A percentile compares a stretch with the other conserved stretches of the same genome.
Conservation (phyloP, 2,329 filamentous ascomycete genomes). For the Rutstroemia sp. region DNA sequence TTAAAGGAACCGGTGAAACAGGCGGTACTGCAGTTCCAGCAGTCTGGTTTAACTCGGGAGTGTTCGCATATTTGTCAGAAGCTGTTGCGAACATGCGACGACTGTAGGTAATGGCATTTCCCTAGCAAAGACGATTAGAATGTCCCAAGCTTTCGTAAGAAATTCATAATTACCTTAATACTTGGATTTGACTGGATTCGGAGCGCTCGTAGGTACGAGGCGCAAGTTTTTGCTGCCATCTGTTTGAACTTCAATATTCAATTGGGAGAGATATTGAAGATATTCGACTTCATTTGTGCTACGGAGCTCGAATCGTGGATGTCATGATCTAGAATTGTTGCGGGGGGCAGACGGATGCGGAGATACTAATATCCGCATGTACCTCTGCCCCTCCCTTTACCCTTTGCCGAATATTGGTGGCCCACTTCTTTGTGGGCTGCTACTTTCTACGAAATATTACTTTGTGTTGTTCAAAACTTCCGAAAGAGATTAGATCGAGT, state of each 20-base stretch:
- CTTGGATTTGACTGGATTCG: slow-evolving; percentile 17
- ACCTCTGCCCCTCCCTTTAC: not conserved
- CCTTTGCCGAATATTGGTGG: not conserved
- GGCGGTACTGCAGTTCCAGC: slow-evolving; percentile 17
- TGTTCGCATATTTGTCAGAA: slow-evolving; percentile 21
- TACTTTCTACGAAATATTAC: too few relatives aligned
- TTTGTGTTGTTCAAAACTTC: too few relatives aligned
- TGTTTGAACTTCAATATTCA: not conserved
- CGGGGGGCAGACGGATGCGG: not conserved
- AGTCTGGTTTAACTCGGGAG: slow-evolving; percentile 15
- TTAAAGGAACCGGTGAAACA: slow-evolving; percentile 9
- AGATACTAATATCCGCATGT: too few relatives aligned
- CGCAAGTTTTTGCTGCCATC: slow-evolving; percentile 24
- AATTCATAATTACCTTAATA: slow-evolving; percentile 12
- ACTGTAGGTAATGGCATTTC: not conserved
- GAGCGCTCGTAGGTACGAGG: slow-evolving; percentile 4
- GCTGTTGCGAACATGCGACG: slow-evolving; percentile 22
- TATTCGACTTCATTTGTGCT: not conserved
- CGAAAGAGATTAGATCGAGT: too few relatives aligned
- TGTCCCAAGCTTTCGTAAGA: not conserved
- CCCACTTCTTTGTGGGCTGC: too few relatives aligned
- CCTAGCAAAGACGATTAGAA: slow-evolving; percentile 10
- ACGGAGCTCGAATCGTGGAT: not conserved
- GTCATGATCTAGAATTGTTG: not conserved
- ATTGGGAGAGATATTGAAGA: not conserved